These are phyloP conservation scores for Cynanchum wilfordii DNA, from an alignment of 257 asterid genomes.

Conservation along the genomic window DNA sequence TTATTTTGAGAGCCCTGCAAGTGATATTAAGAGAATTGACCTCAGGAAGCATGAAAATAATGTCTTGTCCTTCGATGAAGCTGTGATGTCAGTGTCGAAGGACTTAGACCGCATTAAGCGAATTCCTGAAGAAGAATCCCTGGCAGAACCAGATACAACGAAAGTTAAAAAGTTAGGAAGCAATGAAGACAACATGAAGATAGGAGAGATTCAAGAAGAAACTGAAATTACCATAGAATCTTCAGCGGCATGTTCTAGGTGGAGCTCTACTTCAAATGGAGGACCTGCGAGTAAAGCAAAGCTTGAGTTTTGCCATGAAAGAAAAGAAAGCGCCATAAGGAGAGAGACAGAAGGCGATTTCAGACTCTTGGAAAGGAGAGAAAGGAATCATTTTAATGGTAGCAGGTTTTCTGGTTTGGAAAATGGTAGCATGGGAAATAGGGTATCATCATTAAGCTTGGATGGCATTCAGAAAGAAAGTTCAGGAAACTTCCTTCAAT, in stretches of 20 bases:
- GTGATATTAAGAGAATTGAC: not conserved
- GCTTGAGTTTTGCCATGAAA: conserved; percentile 8
- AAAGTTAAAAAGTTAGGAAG: not conserved
- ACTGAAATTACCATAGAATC: conserved; percentile 12
- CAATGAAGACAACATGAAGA: not conserved
- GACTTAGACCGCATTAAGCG: conserved; percentile 22
- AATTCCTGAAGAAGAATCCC: conserved; percentile 24
- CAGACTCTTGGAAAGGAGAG: conserved; percentile 27
- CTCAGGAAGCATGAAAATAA: conserved; percentile 8
- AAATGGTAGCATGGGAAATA: conserved; percentile 13
- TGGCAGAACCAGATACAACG: conserved; percentile 5
- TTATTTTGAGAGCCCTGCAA: not conserved
- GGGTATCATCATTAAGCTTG: conserved; percentile 23
- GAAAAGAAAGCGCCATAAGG: conserved; percentile 29
- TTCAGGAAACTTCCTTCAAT: conserved; percentile 9
- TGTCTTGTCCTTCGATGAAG: conserved; percentile 29
- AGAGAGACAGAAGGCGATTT: conserved; percentile 33
- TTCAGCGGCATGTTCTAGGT: conserved; percentile 9
- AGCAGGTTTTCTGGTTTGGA: conserved; percentile 22
- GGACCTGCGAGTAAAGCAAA: not conserved
- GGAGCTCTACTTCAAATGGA: conserved; percentile 14
- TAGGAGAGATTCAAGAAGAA: conserved; percentile 23
- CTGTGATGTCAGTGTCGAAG: conserved; percentile 23
- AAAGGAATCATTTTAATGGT: conserved; percentile 9
- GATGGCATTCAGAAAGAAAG: conserved; percentile 13